Evolutionary conservation across 108 stramenopile species (phyloP), one percentile per base, ranked within the genome.

Genomic region (Nannochloropsis salina): DNA sequence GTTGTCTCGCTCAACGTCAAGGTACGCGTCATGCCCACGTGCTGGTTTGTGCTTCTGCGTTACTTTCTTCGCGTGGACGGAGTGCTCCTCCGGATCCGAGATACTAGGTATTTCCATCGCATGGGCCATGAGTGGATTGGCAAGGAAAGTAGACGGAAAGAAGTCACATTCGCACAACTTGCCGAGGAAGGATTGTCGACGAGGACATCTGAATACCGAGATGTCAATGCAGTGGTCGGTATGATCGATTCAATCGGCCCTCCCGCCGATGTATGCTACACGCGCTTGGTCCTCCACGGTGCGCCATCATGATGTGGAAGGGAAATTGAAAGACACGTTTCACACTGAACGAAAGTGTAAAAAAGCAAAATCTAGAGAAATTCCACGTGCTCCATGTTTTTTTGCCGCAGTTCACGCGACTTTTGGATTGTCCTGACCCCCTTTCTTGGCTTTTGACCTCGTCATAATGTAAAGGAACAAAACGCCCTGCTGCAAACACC

Each of bases 21-120:
- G 83, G 85, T 89, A 43, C 80, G 90, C 40, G 87, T 89, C 11
- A 90, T 90, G 90, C 90, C 90, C 1, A 44, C 42, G 20, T 90
- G 89, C 81, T 90, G 90, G 90, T 90, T 84, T 44, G 88, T 89
- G 10, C 84, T 90, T n/a, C 44, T 87, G 44, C 86, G 89, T 4
- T 89, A 87, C 82, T 90, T 89, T 86, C 86, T 90, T 21, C 89
- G 90, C 9, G 88, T 90, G 85, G 90, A 90, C 80, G 84, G 87
- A n/a, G 84, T 87, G 22, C 42, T 90, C 42, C 80, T 88, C 84
- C 84, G 84, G 84, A 84, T 88, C 5, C 22, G 31, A 40, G 88
- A 88, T 12, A 85, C 88, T 47, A 80, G 88, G 44, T 82, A 42
- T 41, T 88, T 88, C 51, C 88, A 88, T 45, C 80, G 80, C 43